A percentile compares a stretch with the other conserved stretches of the same genome.
Conservation (phyloP, 768 basidiomycete species). For the Heimioporus sp. region DNA sequence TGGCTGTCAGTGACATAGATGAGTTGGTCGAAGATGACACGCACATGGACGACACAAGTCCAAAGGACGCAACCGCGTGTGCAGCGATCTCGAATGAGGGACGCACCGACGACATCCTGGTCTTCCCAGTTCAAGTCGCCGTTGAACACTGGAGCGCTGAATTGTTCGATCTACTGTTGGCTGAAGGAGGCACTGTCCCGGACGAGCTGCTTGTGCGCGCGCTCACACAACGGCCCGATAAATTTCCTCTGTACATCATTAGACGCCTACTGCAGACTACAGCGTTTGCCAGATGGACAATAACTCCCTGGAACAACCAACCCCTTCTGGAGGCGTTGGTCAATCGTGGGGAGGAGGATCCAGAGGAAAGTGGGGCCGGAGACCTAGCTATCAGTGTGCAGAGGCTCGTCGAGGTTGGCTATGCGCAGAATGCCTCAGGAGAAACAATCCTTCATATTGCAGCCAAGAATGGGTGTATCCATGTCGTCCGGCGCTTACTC, state of each 20-base stretch:
- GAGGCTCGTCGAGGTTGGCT: slow-evolving; percentile 1
- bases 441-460: slow-evolving; percentile 5
- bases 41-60: neutral
- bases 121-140: neutral
- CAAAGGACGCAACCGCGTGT: neutral
- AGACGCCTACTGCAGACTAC: neutral
- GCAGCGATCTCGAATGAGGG: neutral
- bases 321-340: slow-evolving; percentile 2
- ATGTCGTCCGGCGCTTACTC: neutral
- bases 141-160: slow-evolving; percentile 2
- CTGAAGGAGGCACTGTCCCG: neutral
- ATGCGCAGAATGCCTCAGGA: neutral
- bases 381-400: neutral
- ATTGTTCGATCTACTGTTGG: neutral
- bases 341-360: neutral
- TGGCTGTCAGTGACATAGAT: neutral
- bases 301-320: neutral
- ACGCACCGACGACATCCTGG: neutral
- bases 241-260: slow-evolving; percentile 1
- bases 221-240: neutral
- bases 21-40: too few relatives aligned
- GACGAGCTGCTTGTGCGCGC: neutral
- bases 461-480: slow-evolving; percentile 1
- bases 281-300: neutral
- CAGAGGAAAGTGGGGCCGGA: too few relatives aligned